phyloP scores from a whole-genome alignment of 2,329 filamentous ascomycete genomes.

The Phialophora macrospora region DNA sequence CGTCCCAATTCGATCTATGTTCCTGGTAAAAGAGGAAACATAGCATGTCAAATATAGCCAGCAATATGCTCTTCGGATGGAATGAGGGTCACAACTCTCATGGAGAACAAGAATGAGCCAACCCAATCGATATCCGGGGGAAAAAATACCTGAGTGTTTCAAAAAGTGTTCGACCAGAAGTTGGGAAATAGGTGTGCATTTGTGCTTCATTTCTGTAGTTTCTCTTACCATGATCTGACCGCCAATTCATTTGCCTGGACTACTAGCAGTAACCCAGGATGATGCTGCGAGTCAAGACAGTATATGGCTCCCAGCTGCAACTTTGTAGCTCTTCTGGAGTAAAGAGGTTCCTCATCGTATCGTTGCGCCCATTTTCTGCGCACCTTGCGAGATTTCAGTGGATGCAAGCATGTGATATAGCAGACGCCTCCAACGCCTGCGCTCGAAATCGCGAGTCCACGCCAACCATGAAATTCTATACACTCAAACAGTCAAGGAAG shows the following conservation, averaged over 20 bases:
- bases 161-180: not conserved
- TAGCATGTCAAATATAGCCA: conserved; percentile 17
- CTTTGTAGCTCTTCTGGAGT: not conserved
- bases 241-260: not conserved
- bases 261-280: not conserved
- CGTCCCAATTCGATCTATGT: conserved; percentile 22
- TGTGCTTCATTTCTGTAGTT: not conserved
- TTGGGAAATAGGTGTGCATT: not conserved
- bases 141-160: not conserved
- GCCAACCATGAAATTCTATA: not conserved
- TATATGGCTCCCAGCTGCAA: not conserved
- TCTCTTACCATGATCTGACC: not conserved
- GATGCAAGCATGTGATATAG: not conserved
- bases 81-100: conserved; percentile 37
- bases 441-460: not conserved
- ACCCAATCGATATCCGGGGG: conserved; percentile 38
- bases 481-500: not conserved
- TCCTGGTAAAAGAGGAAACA: conserved; percentile 20
- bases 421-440: conserved; percentile 17
- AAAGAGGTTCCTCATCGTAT: not conserved
- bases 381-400: not conserved
- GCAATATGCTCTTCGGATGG: conserved; percentile 36
- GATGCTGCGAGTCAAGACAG: not conserved
- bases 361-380: not conserved
- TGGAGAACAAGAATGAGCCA: conserved; percentile 25